phyloP scores from a whole-genome alignment of 495 filamentous ascomycete species.

The Tuber melanosporum region DNA sequence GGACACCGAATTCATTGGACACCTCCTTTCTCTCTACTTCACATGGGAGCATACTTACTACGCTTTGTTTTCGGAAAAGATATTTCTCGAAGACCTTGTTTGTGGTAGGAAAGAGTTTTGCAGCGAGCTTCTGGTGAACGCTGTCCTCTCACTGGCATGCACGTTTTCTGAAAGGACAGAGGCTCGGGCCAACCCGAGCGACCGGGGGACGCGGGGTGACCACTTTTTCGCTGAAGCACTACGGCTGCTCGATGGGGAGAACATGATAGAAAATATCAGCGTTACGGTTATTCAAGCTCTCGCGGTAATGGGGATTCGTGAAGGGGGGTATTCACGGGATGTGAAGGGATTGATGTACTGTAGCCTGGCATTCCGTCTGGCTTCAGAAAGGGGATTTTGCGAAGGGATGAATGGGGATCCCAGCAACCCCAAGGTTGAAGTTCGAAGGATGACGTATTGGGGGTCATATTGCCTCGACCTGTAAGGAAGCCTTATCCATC shows the following conservation, averaged over 20 bases:
- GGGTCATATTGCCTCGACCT: slow-evolving; percentile 61
- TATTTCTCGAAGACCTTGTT: slow-evolving; percentile 62
- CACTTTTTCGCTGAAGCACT: slow-evolving; percentile 64
- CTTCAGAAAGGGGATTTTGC: slow-evolving; percentile 56
- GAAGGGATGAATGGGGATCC: slow-evolving; percentile 45
- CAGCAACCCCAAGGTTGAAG: slow-evolving; percentile 50
- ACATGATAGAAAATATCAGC: slow-evolving; percentile 52
- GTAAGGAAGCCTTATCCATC: slow-evolving; percentile 44
- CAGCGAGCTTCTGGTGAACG: slow-evolving; percentile 65
- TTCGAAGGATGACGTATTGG: slow-evolving; percentile 63
- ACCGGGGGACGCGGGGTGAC: slow-evolving; percentile 61
- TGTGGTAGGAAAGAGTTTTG: slow-evolving; percentile 54
- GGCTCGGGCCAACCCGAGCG: slow-evolving; percentile 55
- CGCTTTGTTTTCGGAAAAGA: slow-evolving; percentile 60
- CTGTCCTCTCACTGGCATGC: slow-evolving; percentile 63
- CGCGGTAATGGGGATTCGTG: slow-evolving; percentile 61
- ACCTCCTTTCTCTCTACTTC: slow-evolving; percentile 64
- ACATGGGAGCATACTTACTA: slow-evolving; percentile 72
- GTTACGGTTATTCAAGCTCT: slow-evolving; percentile 73
- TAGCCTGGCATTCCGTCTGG: slow-evolving; percentile 58
- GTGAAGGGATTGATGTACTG: slow-evolving; percentile 61
- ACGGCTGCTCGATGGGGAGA: slow-evolving; percentile 49
- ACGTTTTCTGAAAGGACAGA: slow-evolving; percentile 61
- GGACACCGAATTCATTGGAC: slow-evolving; percentile 53
- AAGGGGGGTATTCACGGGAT: slow-evolving; percentile 56